These are phyloP conservation scores for Lachancea cidri DNA, from an alignment of 805 yeast genomes.

Conservation along the genomic window DNA sequence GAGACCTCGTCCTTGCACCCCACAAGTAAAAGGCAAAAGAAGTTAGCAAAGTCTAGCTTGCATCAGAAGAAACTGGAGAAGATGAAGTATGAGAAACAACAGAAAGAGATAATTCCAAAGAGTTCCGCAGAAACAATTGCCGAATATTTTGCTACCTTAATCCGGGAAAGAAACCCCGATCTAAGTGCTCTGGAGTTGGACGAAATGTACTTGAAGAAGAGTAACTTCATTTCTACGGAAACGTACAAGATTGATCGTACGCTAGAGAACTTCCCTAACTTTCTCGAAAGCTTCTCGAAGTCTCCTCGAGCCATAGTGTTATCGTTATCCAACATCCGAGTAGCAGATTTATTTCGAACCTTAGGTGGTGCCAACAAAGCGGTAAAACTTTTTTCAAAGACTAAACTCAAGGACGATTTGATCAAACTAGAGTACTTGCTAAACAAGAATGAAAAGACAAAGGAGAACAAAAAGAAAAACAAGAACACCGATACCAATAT, in stretches of 20 bases:
- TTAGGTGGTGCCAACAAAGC: conserved; percentile 49
- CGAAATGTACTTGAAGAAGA: conserved; percentile 55
- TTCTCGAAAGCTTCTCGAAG: conserved; percentile 47
- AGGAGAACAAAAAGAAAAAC: conserved; percentile 11
- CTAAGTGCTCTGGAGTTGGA: conserved; percentile 70
- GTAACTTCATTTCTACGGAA: conserved; percentile 56
- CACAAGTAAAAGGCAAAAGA: conserved; percentile 31
- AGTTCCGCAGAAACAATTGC: conserved; percentile 57
- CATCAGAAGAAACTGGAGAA: conserved; percentile 60
- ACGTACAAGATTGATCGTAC: conserved; percentile 48
- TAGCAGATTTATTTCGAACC: conserved; percentile 77
- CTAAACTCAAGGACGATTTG: conserved; percentile 61
- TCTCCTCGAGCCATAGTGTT: conserved; percentile 41
- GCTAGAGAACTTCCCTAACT: conserved; percentile 51
- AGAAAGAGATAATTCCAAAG: conserved; percentile 50
- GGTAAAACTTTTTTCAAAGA: conserved; percentile 69
- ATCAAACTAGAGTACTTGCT: conserved; percentile 21
- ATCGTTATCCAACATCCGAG: conserved; percentile 79
- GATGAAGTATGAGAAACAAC: conserved; percentile 57
- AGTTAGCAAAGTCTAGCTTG: conserved; percentile 37
- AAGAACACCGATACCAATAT: conserved; percentile 8
- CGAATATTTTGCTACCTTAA: conserved; percentile 58
- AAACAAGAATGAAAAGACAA: conserved; percentile 1
- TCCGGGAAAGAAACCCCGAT: conserved; percentile 57
- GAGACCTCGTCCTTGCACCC: conserved; percentile 5